Conservation (phyloP, 768 basidiomycete genomes). For the Lanmaoa pseudosensibilis region DNA sequence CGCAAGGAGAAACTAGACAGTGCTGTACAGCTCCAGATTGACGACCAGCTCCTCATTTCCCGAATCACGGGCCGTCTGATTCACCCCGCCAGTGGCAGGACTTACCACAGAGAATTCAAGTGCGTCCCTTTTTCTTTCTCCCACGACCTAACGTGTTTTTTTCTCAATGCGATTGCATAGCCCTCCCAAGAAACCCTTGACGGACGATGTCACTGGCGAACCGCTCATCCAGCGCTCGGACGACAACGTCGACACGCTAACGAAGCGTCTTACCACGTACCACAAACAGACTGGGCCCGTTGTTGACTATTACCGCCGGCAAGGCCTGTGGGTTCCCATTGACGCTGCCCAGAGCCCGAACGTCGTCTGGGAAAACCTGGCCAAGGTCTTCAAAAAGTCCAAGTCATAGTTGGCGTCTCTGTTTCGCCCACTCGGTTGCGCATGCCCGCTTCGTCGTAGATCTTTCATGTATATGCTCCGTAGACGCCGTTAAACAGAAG, state of each 20-base stretch:
- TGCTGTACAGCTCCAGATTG: constrained; percentile 90
- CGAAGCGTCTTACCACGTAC: constrained; percentile 85
- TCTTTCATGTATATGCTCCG: constrained; percentile 27
- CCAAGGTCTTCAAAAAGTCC: constrained; percentile 54
- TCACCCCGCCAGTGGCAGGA: constrained; percentile 85
- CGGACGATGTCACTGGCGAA: constrained; percentile 93
- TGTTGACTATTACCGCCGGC: constrained; percentile 91
- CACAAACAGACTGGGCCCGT: constrained; percentile 96
- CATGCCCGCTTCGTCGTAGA: constrained; percentile 13
- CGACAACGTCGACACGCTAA: constrained; percentile 94
- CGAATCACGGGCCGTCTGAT: constrained; percentile 96
- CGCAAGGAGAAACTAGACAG: constrained; percentile 88
- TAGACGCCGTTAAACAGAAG: constrained; percentile 21
- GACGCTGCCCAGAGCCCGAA: constrained; percentile 93
- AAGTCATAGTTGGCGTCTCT: constrained; percentile 14
- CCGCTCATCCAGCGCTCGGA: constrained; percentile 96
- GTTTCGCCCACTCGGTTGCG: neutral
- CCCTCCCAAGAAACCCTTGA: constrained; percentile 95
- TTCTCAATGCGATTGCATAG: constrained; percentile 42
- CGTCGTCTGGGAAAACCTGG: constrained; percentile 86
- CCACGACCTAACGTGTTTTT: constrained; percentile 6
- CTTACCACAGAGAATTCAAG: constrained; percentile 96
- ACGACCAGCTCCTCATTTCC: constrained; percentile 93
- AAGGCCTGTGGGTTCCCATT: constrained; percentile 85
- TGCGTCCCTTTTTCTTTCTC: constrained; percentile 42